These are phyloP conservation scores for Scheffersomyces illinoinensis DNA, from an alignment of 1,139 yeast species.

Conservation along the genomic window DNA sequence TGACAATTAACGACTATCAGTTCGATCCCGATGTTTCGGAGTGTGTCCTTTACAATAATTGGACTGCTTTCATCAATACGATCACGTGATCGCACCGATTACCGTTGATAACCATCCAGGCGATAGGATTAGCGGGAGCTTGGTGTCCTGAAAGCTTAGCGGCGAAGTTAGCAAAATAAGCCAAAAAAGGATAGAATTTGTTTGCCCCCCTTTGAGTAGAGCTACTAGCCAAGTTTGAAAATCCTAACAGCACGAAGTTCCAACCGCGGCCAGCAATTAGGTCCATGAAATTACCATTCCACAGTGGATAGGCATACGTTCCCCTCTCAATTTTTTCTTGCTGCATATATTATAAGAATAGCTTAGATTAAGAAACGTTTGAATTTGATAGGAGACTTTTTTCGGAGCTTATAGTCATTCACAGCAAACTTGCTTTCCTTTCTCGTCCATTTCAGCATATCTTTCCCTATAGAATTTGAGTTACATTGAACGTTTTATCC, in stretches of 20 bases:
- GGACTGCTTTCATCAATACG: no score
- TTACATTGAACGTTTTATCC: not conserved
- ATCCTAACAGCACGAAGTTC: not conserved
- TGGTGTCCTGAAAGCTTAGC: not conserved
- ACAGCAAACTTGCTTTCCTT: not conserved
- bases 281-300: not conserved
- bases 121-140: not conserved
- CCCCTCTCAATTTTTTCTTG: not conserved
- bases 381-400: not conserved
- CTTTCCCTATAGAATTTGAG: not conserved
- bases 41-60: no score
- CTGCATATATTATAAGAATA: not conserved
- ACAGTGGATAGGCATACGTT: not conserved
- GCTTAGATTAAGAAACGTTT: not conserved
- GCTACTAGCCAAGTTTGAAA: not conserved
- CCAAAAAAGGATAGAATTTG: not conserved
- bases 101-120: not conserved
- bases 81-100: no score
- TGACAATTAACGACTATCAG: no score
- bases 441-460: not conserved
- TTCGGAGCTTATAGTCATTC: not conserved
- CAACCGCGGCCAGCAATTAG: not conserved
- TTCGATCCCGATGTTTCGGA: no score
- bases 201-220: not conserved
- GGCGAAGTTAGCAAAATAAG: not conserved